Conservation (phyloP, 495 filamentous ascomycete species). For the Neurospora sp. region DNA sequence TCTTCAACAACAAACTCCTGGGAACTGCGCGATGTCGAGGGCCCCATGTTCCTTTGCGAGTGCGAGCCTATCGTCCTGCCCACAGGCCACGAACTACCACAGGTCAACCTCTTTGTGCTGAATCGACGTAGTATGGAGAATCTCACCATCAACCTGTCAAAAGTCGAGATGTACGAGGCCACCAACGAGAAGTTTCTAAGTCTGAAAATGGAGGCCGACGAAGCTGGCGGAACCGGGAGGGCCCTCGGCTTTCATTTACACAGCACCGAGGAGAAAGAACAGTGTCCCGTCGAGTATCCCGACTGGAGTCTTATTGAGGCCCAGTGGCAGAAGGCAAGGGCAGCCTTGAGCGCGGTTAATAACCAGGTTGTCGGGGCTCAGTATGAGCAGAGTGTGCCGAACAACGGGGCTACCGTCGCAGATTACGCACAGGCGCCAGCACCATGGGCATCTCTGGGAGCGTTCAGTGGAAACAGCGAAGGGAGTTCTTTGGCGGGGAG, state of each 20-base stretch:
- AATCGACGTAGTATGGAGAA: constrained; percentile 38
- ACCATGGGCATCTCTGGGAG: not conserved
- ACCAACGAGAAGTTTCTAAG: constrained; percentile 24
- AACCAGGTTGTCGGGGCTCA: not conserved
- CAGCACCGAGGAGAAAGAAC: not conserved
- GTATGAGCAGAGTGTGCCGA: constrained; percentile 2
- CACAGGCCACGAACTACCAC: constrained; percentile 14
- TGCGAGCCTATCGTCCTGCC: constrained; percentile 30
- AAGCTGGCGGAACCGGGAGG: not conserved
- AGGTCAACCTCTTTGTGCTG: constrained; percentile 34
- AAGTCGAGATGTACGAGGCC: constrained; percentile 10
- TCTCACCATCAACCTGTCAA: constrained; percentile 28
- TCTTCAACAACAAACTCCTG: constrained; percentile 48
- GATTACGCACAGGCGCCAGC: not conserved
- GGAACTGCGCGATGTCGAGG: constrained; percentile 72
- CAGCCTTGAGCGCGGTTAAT: not conserved
- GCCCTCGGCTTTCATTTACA: not conserved
- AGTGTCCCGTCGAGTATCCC: not conserved
- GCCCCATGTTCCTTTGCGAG: constrained; percentile 72
- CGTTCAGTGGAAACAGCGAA: not conserved
- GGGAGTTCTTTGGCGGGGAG: constrained; percentile 9
- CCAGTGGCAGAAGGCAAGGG: not conserved
- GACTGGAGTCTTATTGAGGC: not conserved
- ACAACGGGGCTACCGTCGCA: constrained; percentile 3
- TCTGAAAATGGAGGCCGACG: constrained; percentile 29